Evolutionary conservation across 2,329 filamentous ascomycete species (phyloP).

Genomic region (Exophiala viscosa): DNA sequence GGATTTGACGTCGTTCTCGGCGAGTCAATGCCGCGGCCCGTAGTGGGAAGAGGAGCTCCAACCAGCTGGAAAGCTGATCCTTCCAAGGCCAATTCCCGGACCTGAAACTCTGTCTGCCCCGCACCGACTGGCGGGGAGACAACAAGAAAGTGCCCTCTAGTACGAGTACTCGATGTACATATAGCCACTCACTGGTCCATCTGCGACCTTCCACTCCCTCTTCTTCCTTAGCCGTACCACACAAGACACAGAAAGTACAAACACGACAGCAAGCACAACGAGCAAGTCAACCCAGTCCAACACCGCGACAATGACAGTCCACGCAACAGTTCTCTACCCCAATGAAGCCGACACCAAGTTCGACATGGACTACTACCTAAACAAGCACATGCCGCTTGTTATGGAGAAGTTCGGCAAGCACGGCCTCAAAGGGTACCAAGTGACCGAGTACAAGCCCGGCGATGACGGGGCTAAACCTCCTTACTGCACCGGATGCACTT

Average conservation of each 20-base stretch:
- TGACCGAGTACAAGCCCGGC: slow-evolving; percentile 18
- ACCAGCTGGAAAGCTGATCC: too few relatives aligned
- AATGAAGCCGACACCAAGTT: slow-evolving; percentile 40
- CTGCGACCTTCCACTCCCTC: too few relatives aligned
- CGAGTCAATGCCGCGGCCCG: too few relatives aligned
- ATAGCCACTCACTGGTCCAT: too few relatives aligned
- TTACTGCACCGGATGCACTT: slow-evolving; percentile 6
- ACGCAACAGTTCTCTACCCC: slow-evolving; percentile 38
- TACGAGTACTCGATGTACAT: too few relatives aligned
- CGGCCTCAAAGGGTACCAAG: slow-evolving; percentile 37
- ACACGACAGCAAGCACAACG: neutral
- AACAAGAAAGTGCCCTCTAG: neutral
- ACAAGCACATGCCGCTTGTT: slow-evolving; percentile 47
- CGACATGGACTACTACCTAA: slow-evolving; percentile 50
- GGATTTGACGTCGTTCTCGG: too few relatives aligned
- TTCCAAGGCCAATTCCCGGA: too few relatives aligned
- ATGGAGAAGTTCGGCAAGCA: slow-evolving; percentile 37
- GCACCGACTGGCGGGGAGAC: too few relatives aligned
- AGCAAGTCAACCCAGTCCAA: neutral
- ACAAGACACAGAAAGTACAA: neutral
- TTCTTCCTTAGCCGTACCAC: too few relatives aligned
- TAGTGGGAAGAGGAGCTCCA: too few relatives aligned
- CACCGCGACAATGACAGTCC: slow-evolving; percentile 8
- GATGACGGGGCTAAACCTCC: slow-evolving; percentile 15
- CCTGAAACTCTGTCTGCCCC: too few relatives aligned